Conservation (phyloP, 202 grass and related monocot genomes). For the Tripidium arundinaceum region DNA sequence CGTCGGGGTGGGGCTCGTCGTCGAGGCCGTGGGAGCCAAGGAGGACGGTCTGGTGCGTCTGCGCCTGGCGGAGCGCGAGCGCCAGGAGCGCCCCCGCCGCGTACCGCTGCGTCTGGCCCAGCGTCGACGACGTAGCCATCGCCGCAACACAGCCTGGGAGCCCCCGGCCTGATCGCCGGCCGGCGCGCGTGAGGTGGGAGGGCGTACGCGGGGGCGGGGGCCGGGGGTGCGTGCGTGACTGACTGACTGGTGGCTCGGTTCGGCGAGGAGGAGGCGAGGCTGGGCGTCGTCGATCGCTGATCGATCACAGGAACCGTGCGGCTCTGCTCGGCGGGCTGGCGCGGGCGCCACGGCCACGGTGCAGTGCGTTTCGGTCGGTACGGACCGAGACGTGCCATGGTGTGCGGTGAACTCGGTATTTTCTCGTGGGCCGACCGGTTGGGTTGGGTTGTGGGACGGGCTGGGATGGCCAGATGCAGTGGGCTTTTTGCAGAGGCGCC, state of each 20-base stretch:
- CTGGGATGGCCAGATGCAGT: background rate
- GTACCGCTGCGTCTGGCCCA: conserved; percentile 86
- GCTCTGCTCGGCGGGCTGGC: background rate
- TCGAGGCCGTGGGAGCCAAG: conserved; percentile 62
- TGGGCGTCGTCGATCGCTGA: background rate
- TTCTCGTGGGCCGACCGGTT: background rate
- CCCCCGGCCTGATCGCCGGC: background rate
- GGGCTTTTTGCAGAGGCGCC: background rate
- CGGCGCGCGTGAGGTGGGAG: background rate
- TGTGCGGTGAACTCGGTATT: background rate
- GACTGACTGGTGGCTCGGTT: background rate
- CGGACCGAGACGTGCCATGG: background rate
- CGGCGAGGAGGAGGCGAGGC: background rate
- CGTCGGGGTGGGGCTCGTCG: conserved; percentile 24
- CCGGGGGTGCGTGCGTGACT: background rate
- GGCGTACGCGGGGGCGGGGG: background rate
- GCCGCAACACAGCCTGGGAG: background rate
- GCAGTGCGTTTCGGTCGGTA: background rate
- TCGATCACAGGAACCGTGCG: background rate
- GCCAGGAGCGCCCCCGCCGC: conserved; percentile 87
- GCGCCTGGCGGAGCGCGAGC: conserved; percentile 83
- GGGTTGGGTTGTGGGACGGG: background rate
- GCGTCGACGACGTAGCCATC: conserved; percentile 70
- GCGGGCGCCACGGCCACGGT: background rate
- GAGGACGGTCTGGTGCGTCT: conserved; percentile 78